Evolutionary conservation across 768 basidiomycete genomes (phyloP).

Genomic region (Postia placenta): DNA sequence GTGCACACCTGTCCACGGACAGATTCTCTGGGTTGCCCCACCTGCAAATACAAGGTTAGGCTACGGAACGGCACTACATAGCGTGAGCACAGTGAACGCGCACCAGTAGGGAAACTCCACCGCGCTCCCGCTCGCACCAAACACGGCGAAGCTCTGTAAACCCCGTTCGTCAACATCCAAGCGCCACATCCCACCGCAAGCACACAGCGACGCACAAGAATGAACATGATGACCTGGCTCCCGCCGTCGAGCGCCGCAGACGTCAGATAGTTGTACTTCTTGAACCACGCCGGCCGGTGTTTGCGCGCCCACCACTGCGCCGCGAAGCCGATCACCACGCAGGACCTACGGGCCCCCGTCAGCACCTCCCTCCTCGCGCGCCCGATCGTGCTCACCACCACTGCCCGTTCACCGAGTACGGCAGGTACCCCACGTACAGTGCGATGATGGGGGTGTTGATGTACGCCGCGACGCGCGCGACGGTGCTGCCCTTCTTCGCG

Average conservation of each 20-base stretch:
- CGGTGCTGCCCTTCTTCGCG: conserved; percentile 25
- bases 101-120: conserved; percentile 44
- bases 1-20: conserved; percentile 32
- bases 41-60: conserved; percentile 9
- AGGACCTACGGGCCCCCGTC: conserved; percentile 25
- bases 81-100: conserved; percentile 7
- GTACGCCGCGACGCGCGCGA: conserved; percentile 33
- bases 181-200: not conserved
- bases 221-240: conserved; percentile 42
- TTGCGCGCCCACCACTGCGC: conserved; percentile 46
- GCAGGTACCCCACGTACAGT: conserved; percentile 31
- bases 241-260: conserved; percentile 47
- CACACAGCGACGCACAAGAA: conserved; percentile 30
- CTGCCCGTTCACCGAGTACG: conserved; percentile 49
- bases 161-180: not conserved
- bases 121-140: conserved; percentile 36
- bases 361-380: not conserved
- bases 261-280: conserved; percentile 43
- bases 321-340: conserved; percentile 41
- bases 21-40: conserved; percentile 33
- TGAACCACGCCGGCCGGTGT: conserved; percentile 39
- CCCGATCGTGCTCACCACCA: conserved; percentile 31
- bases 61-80: not conserved
- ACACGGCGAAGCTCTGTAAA: conserved; percentile 28
- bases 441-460: conserved; percentile 42